Evolutionary conservation across 2,329 filamentous ascomycete genomes (phyloP).

Genomic region (Metarhizium rileyi): DNA sequence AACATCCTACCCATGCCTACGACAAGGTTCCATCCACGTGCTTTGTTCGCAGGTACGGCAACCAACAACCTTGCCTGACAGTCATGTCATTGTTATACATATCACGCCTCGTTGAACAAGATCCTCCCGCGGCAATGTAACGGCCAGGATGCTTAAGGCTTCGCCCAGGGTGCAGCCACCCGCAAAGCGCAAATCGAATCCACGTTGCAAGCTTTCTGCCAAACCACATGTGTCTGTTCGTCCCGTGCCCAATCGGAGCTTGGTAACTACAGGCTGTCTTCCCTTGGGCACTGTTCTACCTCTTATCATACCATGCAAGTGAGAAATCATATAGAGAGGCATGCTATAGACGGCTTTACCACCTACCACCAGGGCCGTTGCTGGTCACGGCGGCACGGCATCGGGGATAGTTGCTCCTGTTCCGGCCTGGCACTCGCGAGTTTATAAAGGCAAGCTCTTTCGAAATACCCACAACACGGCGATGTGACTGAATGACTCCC

Average conservation of each 20-base stretch:
- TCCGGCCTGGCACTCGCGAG: neutral
- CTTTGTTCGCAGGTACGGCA: neutral
- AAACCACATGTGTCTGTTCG: neutral
- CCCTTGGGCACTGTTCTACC: neutral
- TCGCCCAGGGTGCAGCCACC: neutral
- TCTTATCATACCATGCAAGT: no score
- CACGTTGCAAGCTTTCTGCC: neutral
- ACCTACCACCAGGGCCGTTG: no score
- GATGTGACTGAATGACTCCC: neutral
- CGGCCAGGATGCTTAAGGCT: neutral
- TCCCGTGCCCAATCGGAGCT: neutral
- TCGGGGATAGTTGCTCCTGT: no score
- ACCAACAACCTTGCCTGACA: neutral
- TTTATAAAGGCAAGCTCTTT: neutral
- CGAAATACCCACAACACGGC: neutral
- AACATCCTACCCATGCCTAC: neutral
- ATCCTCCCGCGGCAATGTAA: neutral
- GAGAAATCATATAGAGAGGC: no score
- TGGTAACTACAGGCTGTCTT: no score
- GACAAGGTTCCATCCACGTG: neutral
- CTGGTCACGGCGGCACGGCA: neutral
- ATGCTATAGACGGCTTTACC: no score
- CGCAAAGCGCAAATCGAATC: neutral
- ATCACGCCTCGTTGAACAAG: neutral
- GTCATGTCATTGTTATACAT: neutral